Evolutionary conservation across 768 basidiomycete species (phyloP).

Genomic region (Xerocomus brunneocitrinus): DNA sequence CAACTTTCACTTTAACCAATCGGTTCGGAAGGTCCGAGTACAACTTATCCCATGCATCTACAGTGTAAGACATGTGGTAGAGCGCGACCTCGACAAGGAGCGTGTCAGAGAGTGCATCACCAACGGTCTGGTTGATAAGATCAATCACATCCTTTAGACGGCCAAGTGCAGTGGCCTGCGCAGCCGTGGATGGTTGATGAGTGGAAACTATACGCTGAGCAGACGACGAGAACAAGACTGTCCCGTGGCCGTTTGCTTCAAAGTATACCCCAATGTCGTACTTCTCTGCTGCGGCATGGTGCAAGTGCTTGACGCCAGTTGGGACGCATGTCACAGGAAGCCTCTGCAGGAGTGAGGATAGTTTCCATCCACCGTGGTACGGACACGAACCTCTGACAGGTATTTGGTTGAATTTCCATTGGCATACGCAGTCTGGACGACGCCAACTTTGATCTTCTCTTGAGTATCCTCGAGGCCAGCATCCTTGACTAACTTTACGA

Average conservation of each 20-base stretch:
- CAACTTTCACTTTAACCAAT: conserved; percentile 87
- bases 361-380: not conserved
- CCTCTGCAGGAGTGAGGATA: conserved; percentile 46
- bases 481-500: conserved; percentile 82
- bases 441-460: conserved; percentile 72
- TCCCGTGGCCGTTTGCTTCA: conserved; percentile 98
- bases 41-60: conserved; percentile 84
- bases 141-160: conserved; percentile 74
- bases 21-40: conserved; percentile 94
- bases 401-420: conserved; percentile 97
- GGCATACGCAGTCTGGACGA: conserved; percentile 98
- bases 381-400: conserved; percentile 60
- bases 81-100: conserved; percentile 92
- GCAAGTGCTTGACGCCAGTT: conserved; percentile 97
- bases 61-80: conserved; percentile 80
- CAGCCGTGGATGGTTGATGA: conserved; percentile 73
- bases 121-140: conserved; percentile 96
- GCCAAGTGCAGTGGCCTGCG: conserved; percentile 74
- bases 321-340: conserved; percentile 92
- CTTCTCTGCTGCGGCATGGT: conserved; percentile 90
- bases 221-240: conserved; percentile 84
- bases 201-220: conserved; percentile 58
- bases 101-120: conserved; percentile 94
- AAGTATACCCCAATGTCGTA: conserved; percentile 98
- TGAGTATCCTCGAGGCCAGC: conserved; percentile 66